Base-by-base conservation (phyloP, 2,329 filamentous ascomycete species). In the Proliferodiscus dingleyae region DNA sequence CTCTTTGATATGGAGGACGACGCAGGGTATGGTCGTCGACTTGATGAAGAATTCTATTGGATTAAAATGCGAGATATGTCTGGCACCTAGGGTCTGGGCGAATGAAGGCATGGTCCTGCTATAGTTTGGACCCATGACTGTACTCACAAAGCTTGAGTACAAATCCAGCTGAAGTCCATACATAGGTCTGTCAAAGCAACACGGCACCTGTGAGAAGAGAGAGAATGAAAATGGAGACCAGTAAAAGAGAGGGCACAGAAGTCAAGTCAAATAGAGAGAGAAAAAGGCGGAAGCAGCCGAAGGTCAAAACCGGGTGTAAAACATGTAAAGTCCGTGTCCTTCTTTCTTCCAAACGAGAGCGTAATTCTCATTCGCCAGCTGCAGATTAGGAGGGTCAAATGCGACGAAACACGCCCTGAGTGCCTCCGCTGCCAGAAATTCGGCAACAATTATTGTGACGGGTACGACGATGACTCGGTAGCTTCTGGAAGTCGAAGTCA, bases 381-480 rank as follows among this genome's bases (percentile, higher is more conserved):
- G 9, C 28, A 50, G 29, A 48, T 38, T 18, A 24, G 55, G 24
- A 45, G 47, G 32, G 47, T 55, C 5, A 57, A 57, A 41, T 57
- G 55, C 37, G 55, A 57, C 41, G 53, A 55, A 28, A 50, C 46
- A 4, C 23, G 47, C 9, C 55, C 55, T 8, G 23, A 24, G 2
- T 57, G 55, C 42, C 39, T 45, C 11, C 51, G 55, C 11, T 57
- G 55, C 37, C 45, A 30, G 11, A 16, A 26, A 23, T 41, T 46
- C 18, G 28, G 26, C 5, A 19, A 30, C 10, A 24, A 37, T 13
- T 33, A 29, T 21, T 46, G 44, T 26, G 24, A 23, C 5, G 44
- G 44, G 7, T 46, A 46, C n/a, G 44, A 46, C 11, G 6, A 23
- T 7, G 11, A 32, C 24, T 33, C 21, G 13, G 22, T 16, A 21